Evolutionary conservation across 805 yeast species (phyloP), one percentile per base, ranked within the genome.

Genomic region (Nakazawaea ishiwadae): DNA sequence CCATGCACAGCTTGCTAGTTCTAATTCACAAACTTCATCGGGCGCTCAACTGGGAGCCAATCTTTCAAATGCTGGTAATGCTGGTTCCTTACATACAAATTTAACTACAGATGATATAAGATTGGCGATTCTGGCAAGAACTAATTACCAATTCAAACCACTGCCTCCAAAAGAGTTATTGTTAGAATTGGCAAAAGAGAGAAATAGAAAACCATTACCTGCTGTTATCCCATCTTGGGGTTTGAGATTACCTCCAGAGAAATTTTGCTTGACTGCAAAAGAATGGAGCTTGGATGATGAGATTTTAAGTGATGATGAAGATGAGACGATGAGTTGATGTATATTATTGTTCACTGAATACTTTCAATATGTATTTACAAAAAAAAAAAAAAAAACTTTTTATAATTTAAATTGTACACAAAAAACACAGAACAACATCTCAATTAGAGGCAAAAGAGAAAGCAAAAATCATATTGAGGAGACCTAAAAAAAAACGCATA

Each of bases 71-170:
- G 70, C 73, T 2, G 66, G 65, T 6, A 62, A 60, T 27, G 41
- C 63, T 0, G 65, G 69, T 2, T 29, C 68, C 7, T 60, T 54
- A 12, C 64, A 67, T 16, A 63, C 73, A 17, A 77, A 73, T 20
- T 70, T 93, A 11, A 78, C 88, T 11, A 84, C 91, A 4, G 99
- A 93, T 47, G 99, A 95, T 55, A 73, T 93, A 39, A 74, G 97
- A 49, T 70, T 93, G 49, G 96, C 97, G 1, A 89, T 93, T 23
- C 91, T 93, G 0, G 93, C 98, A 0, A 71, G 96, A 45, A 87
- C 96, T n/a, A 89, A 86, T 56, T 88, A 88, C 58, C 98, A 95
- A 59, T 93, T 93, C 71, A 89, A 89, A 60, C 96, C 98, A 2
- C 84, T 85, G 2, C 93, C 95, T 5, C 98, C 98, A 4, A 93